phyloP scores from a whole-genome alignment of 495 filamentous ascomycete species.

The Collariella sp. region DNA sequence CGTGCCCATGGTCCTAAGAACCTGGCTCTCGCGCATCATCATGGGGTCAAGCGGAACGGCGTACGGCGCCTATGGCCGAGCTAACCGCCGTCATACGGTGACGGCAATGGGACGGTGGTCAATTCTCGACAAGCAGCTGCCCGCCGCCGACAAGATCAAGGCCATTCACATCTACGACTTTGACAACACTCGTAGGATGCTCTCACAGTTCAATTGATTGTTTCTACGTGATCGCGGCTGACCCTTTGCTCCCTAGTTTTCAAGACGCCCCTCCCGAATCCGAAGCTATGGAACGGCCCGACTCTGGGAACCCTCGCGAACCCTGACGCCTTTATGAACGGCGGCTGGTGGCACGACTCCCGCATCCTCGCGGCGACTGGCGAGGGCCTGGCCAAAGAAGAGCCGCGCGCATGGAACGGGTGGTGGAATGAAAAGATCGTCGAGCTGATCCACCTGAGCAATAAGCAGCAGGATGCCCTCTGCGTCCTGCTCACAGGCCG shows the following conservation, averaged over 20 bases:
- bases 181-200: constrained; percentile 76
- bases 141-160: constrained; percentile 61
- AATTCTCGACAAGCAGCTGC: constrained; percentile 60
- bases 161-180: constrained; percentile 95
- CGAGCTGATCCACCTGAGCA: constrained; percentile 69
- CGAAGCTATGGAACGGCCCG: constrained; percentile 70
- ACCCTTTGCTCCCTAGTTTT: constrained; percentile 54
- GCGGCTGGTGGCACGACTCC: constrained; percentile 96
- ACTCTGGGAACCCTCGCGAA: constrained; percentile 69
- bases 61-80: constrained; percentile 14
- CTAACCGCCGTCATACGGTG: constrained; percentile 43
- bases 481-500: constrained; percentile 87
- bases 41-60: constrained; percentile 26
- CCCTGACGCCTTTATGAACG: constrained; percentile 67
- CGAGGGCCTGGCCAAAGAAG: constrained; percentile 73
- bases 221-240: constrained; percentile 1
- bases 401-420: constrained; percentile 74
- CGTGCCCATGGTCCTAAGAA: constrained; percentile 15
- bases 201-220: background rate
- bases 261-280: constrained; percentile 79
- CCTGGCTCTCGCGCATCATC: constrained; percentile 16
- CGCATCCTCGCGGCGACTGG: constrained; percentile 80
- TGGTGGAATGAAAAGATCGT: constrained; percentile 98
- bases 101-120: constrained; percentile 79
- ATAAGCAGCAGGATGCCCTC: constrained; percentile 79